phyloP scores from a whole-genome alignment of 306 rosid genomes.

The Pachyrhizus erosus region DNA sequence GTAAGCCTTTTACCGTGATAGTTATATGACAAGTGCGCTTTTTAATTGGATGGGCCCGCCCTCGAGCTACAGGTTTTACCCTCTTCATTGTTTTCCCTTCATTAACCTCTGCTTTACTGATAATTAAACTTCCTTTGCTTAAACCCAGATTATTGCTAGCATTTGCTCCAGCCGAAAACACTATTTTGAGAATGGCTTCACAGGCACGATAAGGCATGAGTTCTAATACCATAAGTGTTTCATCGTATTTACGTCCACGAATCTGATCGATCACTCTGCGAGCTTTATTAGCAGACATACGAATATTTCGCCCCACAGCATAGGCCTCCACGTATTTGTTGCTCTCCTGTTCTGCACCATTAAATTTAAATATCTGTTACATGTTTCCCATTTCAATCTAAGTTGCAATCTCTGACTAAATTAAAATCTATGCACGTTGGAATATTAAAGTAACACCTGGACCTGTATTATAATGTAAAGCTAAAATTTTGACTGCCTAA shows the following conservation, averaged over 20 bases:
- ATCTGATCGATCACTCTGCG: slow-evolving; percentile 57
- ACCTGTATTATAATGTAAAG: not conserved
- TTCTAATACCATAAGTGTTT: slow-evolving; percentile 53
- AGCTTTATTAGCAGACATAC: slow-evolving; percentile 58
- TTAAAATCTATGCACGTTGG: slow-evolving; percentile 15
- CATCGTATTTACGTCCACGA: slow-evolving; percentile 53
- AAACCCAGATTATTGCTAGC: slow-evolving; percentile 61
- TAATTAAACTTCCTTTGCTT: slow-evolving; percentile 52
- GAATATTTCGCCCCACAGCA: slow-evolving; percentile 52
- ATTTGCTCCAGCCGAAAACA: slow-evolving; percentile 62
- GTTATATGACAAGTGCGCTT: slow-evolving; percentile 61
- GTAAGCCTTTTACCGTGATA: slow-evolving; percentile 52
- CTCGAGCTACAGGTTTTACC: slow-evolving; percentile 50
- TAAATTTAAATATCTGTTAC: slow-evolving; percentile 2
- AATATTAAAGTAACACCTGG: not conserved
- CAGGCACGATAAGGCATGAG: slow-evolving; percentile 60
- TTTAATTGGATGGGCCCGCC: slow-evolving; percentile 44
- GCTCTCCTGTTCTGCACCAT: slow-evolving; percentile 56
- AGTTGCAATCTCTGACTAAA: slow-evolving; percentile 3
- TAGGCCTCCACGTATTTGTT: slow-evolving; percentile 46
- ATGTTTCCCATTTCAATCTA: slow-evolving; percentile 27
- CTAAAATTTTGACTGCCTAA: slow-evolving; percentile 21
- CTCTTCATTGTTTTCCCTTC: slow-evolving; percentile 60
- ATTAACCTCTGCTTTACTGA: slow-evolving; percentile 58
- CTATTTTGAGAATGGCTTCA: slow-evolving; percentile 53